Base-by-base conservation (phyloP, 176 grass and related monocot genomes). In the Musa troglodytarum region DNA sequence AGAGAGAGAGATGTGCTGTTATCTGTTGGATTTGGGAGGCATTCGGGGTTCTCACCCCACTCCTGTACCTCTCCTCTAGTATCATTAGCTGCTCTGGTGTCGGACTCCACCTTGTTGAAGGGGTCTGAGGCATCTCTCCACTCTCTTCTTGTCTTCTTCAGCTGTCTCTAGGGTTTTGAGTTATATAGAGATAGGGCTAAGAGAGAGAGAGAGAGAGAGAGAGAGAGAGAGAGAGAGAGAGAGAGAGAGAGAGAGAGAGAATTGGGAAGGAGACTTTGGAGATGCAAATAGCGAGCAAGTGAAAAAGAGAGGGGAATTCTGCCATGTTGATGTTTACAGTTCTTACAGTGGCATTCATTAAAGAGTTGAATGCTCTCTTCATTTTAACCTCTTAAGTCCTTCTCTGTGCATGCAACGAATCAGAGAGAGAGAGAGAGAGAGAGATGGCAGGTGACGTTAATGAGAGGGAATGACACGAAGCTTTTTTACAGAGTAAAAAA, bases 21-120 rank as follows among this genome's bases (percentile, higher is more conserved):
- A 61, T 61, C 10, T 61, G 57, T n/a, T 61, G 57, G 57, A 61
- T 61, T n/a, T 61, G 57, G 1, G 5, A 15, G 7, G 57, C 57
- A n/a, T 61, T 61, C 57, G 57, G 57, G 7, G 57, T 61, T n/a
- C 57, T 61, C 57, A n/a, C 17, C 57, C 57, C 57, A n/a, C n/a
- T 61, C 17, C 17, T 61, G 57, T 61, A 61, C 57, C 20, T 61
- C 57, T 61, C 57, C 57, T 61, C 57, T n/a, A 61, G 17, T n/a
- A 61, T 61, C 57, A 61, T 20, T 4, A 61, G 57, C 75, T 96
- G 92, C 76, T 91, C 92, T 53, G 88, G 86, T 66, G 92, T 91
- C 19, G 92, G 92, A 79, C 88, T 88, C 92, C 92, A 96, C 5
- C 90, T 86, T 5, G 92, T 89, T 28, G 92, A 89, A 68, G 92